Conservation (phyloP, 345 rosid genomes). For the Citrus cavaleriei region DNA sequence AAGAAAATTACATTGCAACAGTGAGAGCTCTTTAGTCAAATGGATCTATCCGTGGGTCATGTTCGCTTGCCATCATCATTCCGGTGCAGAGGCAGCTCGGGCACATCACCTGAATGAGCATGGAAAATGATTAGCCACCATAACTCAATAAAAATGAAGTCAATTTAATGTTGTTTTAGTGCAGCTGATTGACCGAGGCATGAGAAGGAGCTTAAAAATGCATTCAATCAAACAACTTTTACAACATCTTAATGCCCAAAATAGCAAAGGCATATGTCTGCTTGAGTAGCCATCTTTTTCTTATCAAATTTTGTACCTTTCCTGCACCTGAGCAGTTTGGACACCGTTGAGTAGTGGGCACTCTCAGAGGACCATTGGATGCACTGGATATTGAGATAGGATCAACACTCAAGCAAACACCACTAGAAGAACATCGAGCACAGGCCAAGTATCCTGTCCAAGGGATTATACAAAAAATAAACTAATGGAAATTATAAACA, state of each 20-base stretch:
- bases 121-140: conserved; percentile 9
- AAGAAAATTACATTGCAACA: not conserved
- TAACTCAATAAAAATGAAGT: too few relatives aligned
- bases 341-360: conserved; percentile 66
- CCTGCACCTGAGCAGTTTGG: conserved; percentile 88
- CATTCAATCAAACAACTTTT: not conserved
- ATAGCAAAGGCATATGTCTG: not conserved
- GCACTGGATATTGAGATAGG: conserved; percentile 47
- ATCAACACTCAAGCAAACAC: conserved; percentile 60
- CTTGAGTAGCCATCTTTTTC: not conserved
- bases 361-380: conserved; percentile 46
- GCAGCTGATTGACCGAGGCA: not conserved
- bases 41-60: conserved; percentile 77
- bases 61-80: conserved; percentile 78
- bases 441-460: conserved; percentile 89
- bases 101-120: conserved; percentile 67
- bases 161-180: not conserved
- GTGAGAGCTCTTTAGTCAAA: conserved; percentile 43
- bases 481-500: not conserved
- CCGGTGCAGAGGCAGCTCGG: conserved; percentile 92
- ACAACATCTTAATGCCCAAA: conserved; percentile 4
- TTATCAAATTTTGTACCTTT: conserved; percentile 45
- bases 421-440: conserved; percentile 86
- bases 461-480: not conserved
- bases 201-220: not conserved